Base-by-base conservation (phyloP, 2,329 filamentous ascomycete species). In the Parastagonospora avenae region DNA sequence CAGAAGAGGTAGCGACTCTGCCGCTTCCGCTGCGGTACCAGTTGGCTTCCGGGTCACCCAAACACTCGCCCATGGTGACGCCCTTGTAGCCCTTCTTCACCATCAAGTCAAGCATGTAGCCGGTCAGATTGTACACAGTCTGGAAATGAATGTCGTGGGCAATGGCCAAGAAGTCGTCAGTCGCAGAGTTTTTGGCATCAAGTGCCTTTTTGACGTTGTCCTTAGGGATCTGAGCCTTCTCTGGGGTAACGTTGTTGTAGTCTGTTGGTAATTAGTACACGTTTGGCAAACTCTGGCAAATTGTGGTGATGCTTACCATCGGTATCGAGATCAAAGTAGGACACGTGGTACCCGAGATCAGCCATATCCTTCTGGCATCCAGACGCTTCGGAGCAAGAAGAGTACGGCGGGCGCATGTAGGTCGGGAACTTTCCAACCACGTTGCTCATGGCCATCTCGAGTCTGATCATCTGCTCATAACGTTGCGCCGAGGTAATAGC, bases 321-420 rank as follows among this genome's bases (percentile, higher is more conserved):
- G 2, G 83, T 79, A 61, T 87, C 84, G 28, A 87, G 71, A 57
- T 86, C 81, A 62, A 85, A 78, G 60, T 82, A 86, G 52, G 84
- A 81, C 60, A 85, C 77, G 59, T 83, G 82, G 73, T 85, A 86
- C 48, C 81, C 81, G 42, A 86, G 63, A 42, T 62, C 67, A 11
- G 71, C 63, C 55, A 77, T 58, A 33, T 74, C 69, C 15, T 63
- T 54, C 57, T 71, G 64, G 60, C 77, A 61, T 19, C 58, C 58
- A 11, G 58, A 80, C 4, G 68, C 72, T 9, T 37, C 43, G 4
- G 55, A 57, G 63, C 79, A 80, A 55, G 78, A 77, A 68, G 73
- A 77, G 60, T 78, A 79, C 1, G 77, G 77, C 8, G 76, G 77
- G 2, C 74, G 71, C 76, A 82, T 80, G 58, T 84, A 84, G 4